Conservation (phyloP, 2,329 filamentous ascomycete species). For the Hirsutella rhossiliensis region DNA sequence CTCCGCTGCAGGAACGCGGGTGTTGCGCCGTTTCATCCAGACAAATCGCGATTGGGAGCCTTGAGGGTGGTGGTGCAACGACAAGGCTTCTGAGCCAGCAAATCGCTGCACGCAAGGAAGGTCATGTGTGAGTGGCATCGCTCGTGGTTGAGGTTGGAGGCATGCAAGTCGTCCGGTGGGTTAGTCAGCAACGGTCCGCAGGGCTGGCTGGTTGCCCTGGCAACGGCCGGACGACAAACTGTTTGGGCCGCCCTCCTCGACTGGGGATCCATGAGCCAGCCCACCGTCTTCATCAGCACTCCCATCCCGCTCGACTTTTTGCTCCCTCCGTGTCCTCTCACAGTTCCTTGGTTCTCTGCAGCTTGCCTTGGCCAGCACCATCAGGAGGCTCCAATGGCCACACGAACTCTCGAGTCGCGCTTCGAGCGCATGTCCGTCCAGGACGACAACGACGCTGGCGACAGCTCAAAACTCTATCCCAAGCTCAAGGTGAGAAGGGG, state of each 20-base stretch:
- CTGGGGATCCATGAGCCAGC: not conserved
- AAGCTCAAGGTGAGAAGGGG: conserved; percentile 60
- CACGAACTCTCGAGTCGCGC: conserved; percentile 69
- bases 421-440: conserved; percentile 84
- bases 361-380: not conserved
- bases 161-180: too few species aligned
- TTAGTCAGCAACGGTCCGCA: not conserved
- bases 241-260: not conserved
- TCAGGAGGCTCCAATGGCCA: conserved; percentile 42
- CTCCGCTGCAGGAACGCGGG: too few species aligned
- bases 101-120: too few species aligned
- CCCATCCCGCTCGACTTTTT: not conserved
- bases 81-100: too few species aligned
- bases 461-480: conserved; percentile 42
- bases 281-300: not conserved
- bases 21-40: too few species aligned
- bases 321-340: not conserved
- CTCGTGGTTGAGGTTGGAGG: too few species aligned
- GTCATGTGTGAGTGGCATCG: too few species aligned
- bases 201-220: not conserved
- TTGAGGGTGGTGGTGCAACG: too few species aligned
- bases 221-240: not conserved
- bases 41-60: too few species aligned
- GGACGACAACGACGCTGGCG: conserved; percentile 66
- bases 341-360: not conserved